phyloP scores from a whole-genome alignment of 352 stramenopile genomes.

The Globisporangium irregulare region DNA sequence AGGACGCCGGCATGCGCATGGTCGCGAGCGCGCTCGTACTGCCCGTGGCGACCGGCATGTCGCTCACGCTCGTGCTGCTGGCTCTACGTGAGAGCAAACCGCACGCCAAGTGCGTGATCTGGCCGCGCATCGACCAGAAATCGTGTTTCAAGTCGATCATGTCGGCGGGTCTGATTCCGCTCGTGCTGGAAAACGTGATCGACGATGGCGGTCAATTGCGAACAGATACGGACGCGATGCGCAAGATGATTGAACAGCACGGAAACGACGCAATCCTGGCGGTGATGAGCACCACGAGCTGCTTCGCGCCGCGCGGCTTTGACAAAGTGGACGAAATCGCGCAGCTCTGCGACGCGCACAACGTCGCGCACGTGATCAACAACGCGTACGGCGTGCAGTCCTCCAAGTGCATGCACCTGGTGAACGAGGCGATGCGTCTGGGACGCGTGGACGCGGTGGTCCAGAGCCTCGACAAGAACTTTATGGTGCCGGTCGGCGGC shows the following conservation, averaged over 20 bases:
- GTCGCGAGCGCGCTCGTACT: conserved; percentile 88
- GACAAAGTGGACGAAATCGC: conserved; percentile 94
- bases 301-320: conserved; percentile 96
- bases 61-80: conserved; percentile 89
- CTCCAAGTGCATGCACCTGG: conserved; percentile 89
- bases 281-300: conserved; percentile 98
- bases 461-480: conserved; percentile 99
- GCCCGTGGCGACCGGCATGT: conserved; percentile 97
- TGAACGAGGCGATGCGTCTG: conserved; percentile 88
- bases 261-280: conserved; percentile 79
- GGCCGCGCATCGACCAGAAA: conserved; percentile 98
- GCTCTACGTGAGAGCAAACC: conserved; percentile 66
- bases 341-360: conserved; percentile 72
- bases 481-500: conserved; percentile 96
- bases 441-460: conserved; percentile 96
- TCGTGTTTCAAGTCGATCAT: conserved; percentile 98
- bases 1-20: conserved; percentile 72
- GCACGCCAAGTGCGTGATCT: conserved; percentile 81
- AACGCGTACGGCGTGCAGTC: conserved; percentile 99
- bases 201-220: conserved; percentile 67
- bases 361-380: conserved; percentile 97
- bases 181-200: conserved; percentile 82
- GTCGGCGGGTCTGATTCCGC: conserved; percentile 88
- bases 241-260: conserved; percentile 53
- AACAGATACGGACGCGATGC: conserved; percentile 88